These are phyloP conservation scores for Cladosporium sp. DNA, from an alignment of 2,329 filamentous ascomycete species.

Conservation along the genomic window DNA sequence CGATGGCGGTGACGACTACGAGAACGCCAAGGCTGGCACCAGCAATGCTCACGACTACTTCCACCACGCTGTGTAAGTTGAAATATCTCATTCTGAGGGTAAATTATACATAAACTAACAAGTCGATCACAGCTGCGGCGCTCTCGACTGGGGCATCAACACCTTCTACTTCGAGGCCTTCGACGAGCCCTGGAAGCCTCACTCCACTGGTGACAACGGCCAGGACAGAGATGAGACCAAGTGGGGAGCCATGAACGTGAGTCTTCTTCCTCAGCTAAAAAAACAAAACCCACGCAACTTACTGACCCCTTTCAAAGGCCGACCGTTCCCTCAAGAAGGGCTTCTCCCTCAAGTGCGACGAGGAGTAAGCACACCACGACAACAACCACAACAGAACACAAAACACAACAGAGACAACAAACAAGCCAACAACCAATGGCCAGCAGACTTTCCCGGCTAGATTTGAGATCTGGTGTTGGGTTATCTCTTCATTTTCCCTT, in stretches of 20 bases:
- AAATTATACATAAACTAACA: background rate
- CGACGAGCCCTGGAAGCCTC: slow-evolving; percentile 56
- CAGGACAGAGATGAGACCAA: slow-evolving; percentile 58
- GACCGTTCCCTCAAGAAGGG: slow-evolving; percentile 51
- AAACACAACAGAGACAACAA: too few relatives aligned
- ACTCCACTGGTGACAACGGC: slow-evolving; percentile 59
- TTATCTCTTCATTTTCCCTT: too few relatives aligned
- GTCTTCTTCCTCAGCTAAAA: too few relatives aligned
- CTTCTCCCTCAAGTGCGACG: slow-evolving; percentile 44
- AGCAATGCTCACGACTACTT: slow-evolving; percentile 58
- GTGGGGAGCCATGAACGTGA: slow-evolving; percentile 60
- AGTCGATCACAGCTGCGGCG: background rate
- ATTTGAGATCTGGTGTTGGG: too few relatives aligned
- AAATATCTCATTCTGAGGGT: background rate
- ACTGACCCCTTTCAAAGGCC: slow-evolving; percentile 26
- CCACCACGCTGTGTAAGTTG: slow-evolving; percentile 48
- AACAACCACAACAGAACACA: too few relatives aligned
- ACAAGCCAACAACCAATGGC: too few relatives aligned
- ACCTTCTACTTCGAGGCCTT: slow-evolving; percentile 72
- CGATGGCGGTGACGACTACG: slow-evolving; percentile 57
- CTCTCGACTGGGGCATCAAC: slow-evolving; percentile 54
- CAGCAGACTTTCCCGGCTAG: too few relatives aligned
- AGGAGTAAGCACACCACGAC: too few relatives aligned
- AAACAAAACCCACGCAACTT: too few relatives aligned
- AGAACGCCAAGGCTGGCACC: slow-evolving; percentile 55